A percentile compares a stretch with the other conserved stretches of the same genome.
phyloP scores from a whole-genome alignment of 306 rosid genomes.

The Fagus crenata region DNA sequence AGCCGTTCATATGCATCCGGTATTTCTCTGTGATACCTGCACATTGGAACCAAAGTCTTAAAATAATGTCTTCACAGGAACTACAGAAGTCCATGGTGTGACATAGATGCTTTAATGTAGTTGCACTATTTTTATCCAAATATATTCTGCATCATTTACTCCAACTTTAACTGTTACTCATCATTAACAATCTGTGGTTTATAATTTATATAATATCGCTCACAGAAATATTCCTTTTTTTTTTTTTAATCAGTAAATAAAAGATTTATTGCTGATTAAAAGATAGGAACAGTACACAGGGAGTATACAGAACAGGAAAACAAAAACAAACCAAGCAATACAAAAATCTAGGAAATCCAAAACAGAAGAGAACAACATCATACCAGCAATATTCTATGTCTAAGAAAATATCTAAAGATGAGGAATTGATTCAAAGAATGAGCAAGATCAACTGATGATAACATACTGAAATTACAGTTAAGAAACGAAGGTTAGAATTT shows the following conservation, averaged over 20 bases:
- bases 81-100: neutral
- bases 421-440: neutral
- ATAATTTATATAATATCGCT: neutral
- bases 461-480: neutral
- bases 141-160: neutral
- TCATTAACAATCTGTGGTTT: neutral
- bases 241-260: no score
- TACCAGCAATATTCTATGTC: no score
- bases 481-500: neutral
- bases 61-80: constrained; percentile 2
- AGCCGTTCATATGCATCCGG: constrained; percentile 97
- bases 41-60: constrained; percentile 24
- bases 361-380: no score
- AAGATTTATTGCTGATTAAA: no score
- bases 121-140: neutral
- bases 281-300: no score
- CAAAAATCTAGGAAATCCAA: no score
- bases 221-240: neutral
- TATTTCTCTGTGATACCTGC: constrained; percentile 82
- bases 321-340: no score
- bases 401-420: neutral
- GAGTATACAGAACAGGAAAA: no score
- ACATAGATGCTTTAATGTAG: neutral
- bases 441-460: neutral
- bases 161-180: neutral